Conservation (phyloP, 352 stramenopile genomes). For the Albugo laibachii region DNA sequence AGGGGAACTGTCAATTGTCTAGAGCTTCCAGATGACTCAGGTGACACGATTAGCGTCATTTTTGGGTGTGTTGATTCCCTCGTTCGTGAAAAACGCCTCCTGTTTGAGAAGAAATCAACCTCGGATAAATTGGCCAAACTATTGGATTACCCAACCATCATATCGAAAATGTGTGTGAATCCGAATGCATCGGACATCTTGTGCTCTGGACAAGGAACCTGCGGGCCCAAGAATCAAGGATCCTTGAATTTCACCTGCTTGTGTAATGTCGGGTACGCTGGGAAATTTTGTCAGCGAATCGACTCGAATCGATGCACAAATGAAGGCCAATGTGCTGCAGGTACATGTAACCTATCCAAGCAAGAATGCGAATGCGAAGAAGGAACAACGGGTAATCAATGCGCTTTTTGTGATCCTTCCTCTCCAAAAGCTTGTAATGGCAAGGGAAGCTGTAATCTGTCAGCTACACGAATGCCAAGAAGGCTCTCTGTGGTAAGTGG, state of each 20-base stretch:
- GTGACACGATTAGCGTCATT: slow-evolving; percentile 27
- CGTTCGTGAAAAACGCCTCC: slow-evolving; percentile 51
- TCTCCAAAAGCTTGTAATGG: slow-evolving; percentile 34
- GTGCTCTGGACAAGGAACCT: slow-evolving; percentile 54
- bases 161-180: slow-evolving; percentile 38
- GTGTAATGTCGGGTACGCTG: slow-evolving; percentile 24
- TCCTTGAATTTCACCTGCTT: slow-evolving; percentile 36
- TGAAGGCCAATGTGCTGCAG: slow-evolving; percentile 37
- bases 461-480: no score
- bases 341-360: slow-evolving; percentile 33
- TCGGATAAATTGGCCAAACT: slow-evolving; percentile 23
- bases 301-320: slow-evolving; percentile 1
- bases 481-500: no score
- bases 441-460: slow-evolving; percentile 19
- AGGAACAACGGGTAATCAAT: slow-evolving; percentile 49
- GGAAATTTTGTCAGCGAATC: slow-evolving; percentile 57
- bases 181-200: slow-evolving; percentile 33
- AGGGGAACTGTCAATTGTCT: background rate
- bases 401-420: slow-evolving; percentile 32
- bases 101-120: slow-evolving; percentile 28
- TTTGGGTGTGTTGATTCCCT: slow-evolving; percentile 74
- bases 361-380: slow-evolving; percentile 41
- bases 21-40: background rate
- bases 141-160: slow-evolving; percentile 40
- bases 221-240: slow-evolving; percentile 15